phyloP scores from a whole-genome alignment of 768 basidiomycete genomes.

The Rhizopogon roseolus region DNA sequence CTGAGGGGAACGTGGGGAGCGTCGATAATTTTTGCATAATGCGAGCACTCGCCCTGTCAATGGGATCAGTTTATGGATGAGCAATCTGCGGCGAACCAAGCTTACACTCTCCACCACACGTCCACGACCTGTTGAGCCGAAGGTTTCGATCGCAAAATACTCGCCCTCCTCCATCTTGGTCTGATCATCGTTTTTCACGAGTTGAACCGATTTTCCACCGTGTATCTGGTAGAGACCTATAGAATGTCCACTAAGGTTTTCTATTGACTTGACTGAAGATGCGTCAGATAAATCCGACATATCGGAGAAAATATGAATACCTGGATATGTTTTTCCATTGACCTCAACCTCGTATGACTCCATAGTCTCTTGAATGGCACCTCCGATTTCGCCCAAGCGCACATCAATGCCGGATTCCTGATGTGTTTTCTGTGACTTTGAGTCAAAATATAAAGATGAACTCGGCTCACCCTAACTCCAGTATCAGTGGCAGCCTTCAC shows the following conservation, averaged over 20 bases:
- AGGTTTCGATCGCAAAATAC: constrained; percentile 98
- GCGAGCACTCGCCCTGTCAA: constrained; percentile 83
- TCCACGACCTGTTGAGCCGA: constrained; percentile 94
- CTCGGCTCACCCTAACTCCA: constrained; percentile 65
- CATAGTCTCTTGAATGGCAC: constrained; percentile 96
- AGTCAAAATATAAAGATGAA: constrained; percentile 1
- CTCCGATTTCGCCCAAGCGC: constrained; percentile 88
- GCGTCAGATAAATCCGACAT: background rate
- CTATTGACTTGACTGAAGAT: constrained; percentile 80
- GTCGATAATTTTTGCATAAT: constrained; percentile 76
- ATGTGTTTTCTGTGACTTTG: background rate
- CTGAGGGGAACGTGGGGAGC: constrained; percentile 70
- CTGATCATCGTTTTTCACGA: constrained; percentile 85
- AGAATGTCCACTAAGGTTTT: constrained; percentile 91
- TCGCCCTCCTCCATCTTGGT: constrained; percentile 99
- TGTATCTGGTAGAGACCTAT: constrained; percentile 91
- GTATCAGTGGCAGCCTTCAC: constrained; percentile 94
- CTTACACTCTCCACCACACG: constrained; percentile 77
- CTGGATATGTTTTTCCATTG: constrained; percentile 76
- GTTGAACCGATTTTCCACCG: constrained; percentile 86
- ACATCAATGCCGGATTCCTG: constrained; percentile 97
- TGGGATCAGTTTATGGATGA: background rate
- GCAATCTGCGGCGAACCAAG: background rate
- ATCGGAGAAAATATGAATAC: constrained; percentile 31
- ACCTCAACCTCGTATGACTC: constrained; percentile 97